phyloP scores from a whole-genome alignment of 225 moss, liverwort and hornwort genomes.

The Ulota crispa region DNA sequence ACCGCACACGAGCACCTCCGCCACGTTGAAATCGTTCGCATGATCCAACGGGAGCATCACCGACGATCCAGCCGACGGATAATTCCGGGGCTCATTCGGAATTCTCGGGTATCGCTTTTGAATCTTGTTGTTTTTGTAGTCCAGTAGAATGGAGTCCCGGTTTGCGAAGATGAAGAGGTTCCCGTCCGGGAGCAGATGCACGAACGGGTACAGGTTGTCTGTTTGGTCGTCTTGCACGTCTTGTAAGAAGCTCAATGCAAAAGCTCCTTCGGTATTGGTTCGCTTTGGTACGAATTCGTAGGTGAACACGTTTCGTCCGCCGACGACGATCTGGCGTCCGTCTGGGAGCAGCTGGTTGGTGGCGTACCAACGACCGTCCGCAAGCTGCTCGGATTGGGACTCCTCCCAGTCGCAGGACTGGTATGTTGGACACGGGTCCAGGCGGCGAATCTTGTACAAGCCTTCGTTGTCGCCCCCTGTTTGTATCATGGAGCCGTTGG shows the following conservation, averaged over 20 bases:
- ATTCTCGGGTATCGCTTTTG: conserved; percentile 34
- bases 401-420: conserved; percentile 71
- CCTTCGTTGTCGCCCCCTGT: conserved; percentile 78
- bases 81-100: conserved; percentile 69
- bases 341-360: conserved; percentile 73
- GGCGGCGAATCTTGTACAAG: conserved; percentile 35
- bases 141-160: conserved; percentile 60
- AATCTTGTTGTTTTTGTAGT: conserved; percentile 51
- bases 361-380: conserved; percentile 65
- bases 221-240: conserved; percentile 24
- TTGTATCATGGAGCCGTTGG: conserved; percentile 65
- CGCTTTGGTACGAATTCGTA: conserved; percentile 61
- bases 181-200: conserved; percentile 62
- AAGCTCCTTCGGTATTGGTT: background rate
- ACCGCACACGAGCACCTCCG: conserved; percentile 72
- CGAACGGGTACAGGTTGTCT: conserved; percentile 72
- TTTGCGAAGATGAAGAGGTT: conserved; percentile 79
- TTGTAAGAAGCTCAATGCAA: conserved; percentile 24
- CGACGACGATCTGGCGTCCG: conserved; percentile 59
- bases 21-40: conserved; percentile 23
- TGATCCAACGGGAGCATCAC: conserved; percentile 63
- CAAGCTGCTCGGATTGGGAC: conserved; percentile 20
- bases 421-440: conserved; percentile 31
- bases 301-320: conserved; percentile 36
- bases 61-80: conserved; percentile 71